Base-by-base conservation (phyloP, 345 rosid genomes). In the Mangifera indica region DNA sequence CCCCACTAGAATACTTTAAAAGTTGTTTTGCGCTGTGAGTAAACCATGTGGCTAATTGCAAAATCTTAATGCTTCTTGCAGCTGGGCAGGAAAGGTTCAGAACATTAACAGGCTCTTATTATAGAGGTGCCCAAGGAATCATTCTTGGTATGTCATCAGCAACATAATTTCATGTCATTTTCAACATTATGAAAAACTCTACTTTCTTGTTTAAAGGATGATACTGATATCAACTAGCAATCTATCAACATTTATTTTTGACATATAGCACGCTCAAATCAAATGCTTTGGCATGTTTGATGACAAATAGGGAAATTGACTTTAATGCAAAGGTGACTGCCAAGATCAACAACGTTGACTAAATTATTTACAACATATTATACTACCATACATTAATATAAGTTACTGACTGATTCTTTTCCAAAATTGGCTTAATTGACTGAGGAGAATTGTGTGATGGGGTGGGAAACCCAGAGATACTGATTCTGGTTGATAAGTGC, bases 1-100 rank as follows among this genome's bases (percentile, higher is more conserved):
- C 1, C 44, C 42, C 42, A 10, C 11, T 15, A 56, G 34, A 69
- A 69, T 17, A 17, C n/a, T 21, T 44, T 18, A 34, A 29, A 51
- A 34, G 40, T 63, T 62, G 32, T 29, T 32, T 44, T n/a, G 25
- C 40, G 24, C 17, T 32, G 10, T 54, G 53, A 26, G 58, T 32
- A 17, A 29, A 59, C 1, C 45, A 42, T 18, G 5, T 72, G 55
- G 42, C 37, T 69, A 25, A 51, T 69, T 67, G 37, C 70, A 24
- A 56, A 69, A 63, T 70, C 32, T 0, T 34, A 52, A 32, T 52
- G 24, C 26, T 66, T 82, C 66, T 78, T 85, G 89, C 87, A 94
- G 98, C 98, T 82, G 98, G 98, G 75, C 97, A 94, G 75, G 98
- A 94, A 79, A 87, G 91, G 75, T 94, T 91, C 87, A 86, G 98